Evolutionary conservation across 177 flowering plant genomes (phyloP).

Genomic region (Tripterygium wilfordii): DNA sequence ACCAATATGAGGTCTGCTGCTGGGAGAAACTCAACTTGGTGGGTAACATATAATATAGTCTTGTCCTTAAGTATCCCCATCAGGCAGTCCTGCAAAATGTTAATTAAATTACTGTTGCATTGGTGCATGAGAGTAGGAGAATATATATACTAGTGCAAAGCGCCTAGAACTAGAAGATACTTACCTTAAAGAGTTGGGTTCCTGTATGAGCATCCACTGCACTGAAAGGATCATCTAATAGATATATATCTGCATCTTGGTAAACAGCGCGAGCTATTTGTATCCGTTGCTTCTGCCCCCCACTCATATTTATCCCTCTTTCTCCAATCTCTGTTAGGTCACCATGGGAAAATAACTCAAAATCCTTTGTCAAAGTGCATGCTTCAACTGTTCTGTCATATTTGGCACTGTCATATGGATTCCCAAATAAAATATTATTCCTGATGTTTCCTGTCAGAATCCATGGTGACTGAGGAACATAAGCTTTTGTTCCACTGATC

Average conservation of each 20-base stretch:
- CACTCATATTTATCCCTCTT: conserved; percentile 97
- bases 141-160: background rate
- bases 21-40: conserved; percentile 98
- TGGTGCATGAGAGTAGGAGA: background rate
- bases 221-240: conserved; percentile 96
- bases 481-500: conserved; percentile 86
- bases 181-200: conserved; percentile 66
- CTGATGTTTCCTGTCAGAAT: conserved; percentile 81
- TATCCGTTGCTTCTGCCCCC: conserved; percentile 97
- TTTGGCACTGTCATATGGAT: conserved; percentile 45
- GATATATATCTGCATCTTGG: conserved; percentile 90
- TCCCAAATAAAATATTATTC: conserved; percentile 87
- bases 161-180: background rate
- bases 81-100: conserved; percentile 67
- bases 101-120: background rate
- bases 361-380: conserved; percentile 86
- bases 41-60: conserved; percentile 82
- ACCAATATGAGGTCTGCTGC: conserved; percentile 96
- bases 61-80: conserved; percentile 84
- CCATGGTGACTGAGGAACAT: conserved; percentile 98
- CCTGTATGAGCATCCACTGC: conserved; percentile 94
- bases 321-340: conserved; percentile 97
- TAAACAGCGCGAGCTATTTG: conserved; percentile 96
- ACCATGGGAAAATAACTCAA: conserved; percentile 74
- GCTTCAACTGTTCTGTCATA: conserved; percentile 67